Base-by-base conservation (phyloP, 2,329 filamentous ascomycete species). In the Ophiosphaerella narmari region DNA sequence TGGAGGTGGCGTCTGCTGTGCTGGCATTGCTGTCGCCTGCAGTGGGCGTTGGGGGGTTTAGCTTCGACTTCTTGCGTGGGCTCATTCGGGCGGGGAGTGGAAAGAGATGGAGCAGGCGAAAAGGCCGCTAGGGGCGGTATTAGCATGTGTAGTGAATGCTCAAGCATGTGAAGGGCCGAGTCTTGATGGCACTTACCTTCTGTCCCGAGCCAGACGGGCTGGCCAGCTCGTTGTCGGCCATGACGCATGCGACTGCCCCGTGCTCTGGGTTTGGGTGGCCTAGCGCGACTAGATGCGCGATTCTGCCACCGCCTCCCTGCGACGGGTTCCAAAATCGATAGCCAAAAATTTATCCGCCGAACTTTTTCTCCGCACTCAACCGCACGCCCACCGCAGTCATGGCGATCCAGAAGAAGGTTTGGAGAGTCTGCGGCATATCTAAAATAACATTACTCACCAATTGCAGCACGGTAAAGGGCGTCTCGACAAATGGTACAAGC, bases 401-500 rank as follows among this genome's bases (percentile, higher is more conserved):
- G 94, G 92, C 90, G 69, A 93, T 97, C 68, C 91, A 97, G 72
- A 97, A 97, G 83, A 97, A 97, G 78, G 82, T 64, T 40, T 52
- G 54, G 44, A 48, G 31, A 34, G n/a, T 42, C 31, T 11, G n/a
- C 12, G 2, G 9, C 4, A 26, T 26, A 13, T 11, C 4, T 7
- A 7, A 9, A 16, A 31, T 24, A n/a, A 7, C 6, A 4, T 11
- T 39, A 33, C 71, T 69, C 66, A 77, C 48, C 59, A 11, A 32
- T 39, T 16, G 46, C 50, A 84, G 83, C 89, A 96, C 79, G 93
- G 91, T 78, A 97, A 97, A 80, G 93, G 93, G 76, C 92, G 93
- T 84, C 82, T 97, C 68, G 94, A 99, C 77, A 97, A 97, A 77
- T 97, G 92, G 90, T 99, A 97, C 78, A 93, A 92, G 73, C 86